Conservation (phyloP, 805 yeast genomes). For the Ogataea naganishii region DNA sequence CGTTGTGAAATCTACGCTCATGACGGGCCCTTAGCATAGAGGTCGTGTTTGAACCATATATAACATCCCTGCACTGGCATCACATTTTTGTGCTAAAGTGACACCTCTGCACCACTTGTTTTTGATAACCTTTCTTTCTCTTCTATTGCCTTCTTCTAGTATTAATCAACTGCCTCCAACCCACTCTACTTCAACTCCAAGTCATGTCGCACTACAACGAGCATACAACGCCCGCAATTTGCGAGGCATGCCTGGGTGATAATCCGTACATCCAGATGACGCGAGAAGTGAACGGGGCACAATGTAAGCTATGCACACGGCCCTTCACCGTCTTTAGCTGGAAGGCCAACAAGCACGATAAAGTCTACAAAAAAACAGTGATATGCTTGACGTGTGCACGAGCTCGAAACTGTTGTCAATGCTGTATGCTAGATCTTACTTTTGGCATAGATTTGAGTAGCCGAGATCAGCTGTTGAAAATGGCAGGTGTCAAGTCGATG, state of each 20-base stretch:
- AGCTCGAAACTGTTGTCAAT: constrained; percentile 77
- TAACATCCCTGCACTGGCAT: too few relatives aligned
- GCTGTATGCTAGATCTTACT: constrained; percentile 74
- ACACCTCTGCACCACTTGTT: too few relatives aligned
- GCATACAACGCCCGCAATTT: constrained; percentile 46
- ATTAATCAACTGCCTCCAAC: too few relatives aligned
- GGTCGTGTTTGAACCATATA: too few relatives aligned
- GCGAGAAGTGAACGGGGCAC: constrained; percentile 62
- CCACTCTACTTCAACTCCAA: too few relatives aligned
- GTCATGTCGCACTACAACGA: constrained; percentile 10
- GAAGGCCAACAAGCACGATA: constrained; percentile 40
- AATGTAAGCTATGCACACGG: constrained; percentile 78
- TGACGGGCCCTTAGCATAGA: too few relatives aligned
- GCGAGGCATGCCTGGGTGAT: constrained; percentile 66
- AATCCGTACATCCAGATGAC: constrained; percentile 62
- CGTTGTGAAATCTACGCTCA: neutral
- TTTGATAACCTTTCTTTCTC: too few relatives aligned
- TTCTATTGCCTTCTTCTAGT: too few relatives aligned
- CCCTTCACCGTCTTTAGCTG: constrained; percentile 79
- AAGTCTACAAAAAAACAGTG: constrained; percentile 47
- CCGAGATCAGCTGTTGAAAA: constrained; percentile 70
- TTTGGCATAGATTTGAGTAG: constrained; percentile 74
- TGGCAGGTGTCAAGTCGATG: constrained; percentile 41
- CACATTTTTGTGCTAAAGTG: too few relatives aligned
- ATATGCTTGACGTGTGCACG: constrained; percentile 78